phyloP scores from a whole-genome alignment of 2,329 filamentous ascomycete genomes.

The Stemphylium beticola region DNA sequence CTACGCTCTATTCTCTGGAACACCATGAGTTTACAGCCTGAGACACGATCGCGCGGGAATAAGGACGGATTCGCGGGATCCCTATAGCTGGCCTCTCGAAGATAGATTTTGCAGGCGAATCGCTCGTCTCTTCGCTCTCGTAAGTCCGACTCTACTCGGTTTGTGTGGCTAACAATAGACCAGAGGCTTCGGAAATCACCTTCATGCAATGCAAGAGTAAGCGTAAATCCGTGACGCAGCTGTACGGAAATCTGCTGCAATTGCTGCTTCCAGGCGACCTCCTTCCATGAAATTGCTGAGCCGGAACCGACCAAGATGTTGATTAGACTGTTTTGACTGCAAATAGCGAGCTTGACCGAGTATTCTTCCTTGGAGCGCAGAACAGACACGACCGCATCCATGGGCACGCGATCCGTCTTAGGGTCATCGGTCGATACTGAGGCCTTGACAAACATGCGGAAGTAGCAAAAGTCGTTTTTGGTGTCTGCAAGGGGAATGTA shows the following conservation, averaged over 20 bases:
- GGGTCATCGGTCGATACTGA: conserved; percentile 74
- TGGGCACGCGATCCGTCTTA: conserved; percentile 69
- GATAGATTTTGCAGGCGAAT: conserved; percentile 69
- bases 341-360: conserved; percentile 73
- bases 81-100: conserved; percentile 81
- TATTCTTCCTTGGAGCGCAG: conserved; percentile 72
- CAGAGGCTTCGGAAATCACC: conserved; percentile 80
- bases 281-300: conserved; percentile 75
- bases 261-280: conserved; percentile 79
- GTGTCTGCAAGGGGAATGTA: conserved; percentile 81
- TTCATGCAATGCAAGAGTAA: conserved; percentile 74
- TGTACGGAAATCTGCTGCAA: conserved; percentile 69
- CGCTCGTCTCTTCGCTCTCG: conserved; percentile 73
- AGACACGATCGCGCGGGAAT: conserved; percentile 77
- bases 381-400: conserved; percentile 78
- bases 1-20: conserved; percentile 75
- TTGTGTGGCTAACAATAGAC: conserved; percentile 85
- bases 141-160: conserved; percentile 74
- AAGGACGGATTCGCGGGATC: conserved; percentile 72
- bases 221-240: conserved; percentile 75
- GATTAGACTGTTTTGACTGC: conserved; percentile 79
- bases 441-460: conserved; percentile 75
- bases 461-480: conserved; percentile 75
- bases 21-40: conserved; percentile 73
- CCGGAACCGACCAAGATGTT: conserved; percentile 75